phyloP scores from a whole-genome alignment of 805 yeast species.

The Schwanniomyces sp. region DNA sequence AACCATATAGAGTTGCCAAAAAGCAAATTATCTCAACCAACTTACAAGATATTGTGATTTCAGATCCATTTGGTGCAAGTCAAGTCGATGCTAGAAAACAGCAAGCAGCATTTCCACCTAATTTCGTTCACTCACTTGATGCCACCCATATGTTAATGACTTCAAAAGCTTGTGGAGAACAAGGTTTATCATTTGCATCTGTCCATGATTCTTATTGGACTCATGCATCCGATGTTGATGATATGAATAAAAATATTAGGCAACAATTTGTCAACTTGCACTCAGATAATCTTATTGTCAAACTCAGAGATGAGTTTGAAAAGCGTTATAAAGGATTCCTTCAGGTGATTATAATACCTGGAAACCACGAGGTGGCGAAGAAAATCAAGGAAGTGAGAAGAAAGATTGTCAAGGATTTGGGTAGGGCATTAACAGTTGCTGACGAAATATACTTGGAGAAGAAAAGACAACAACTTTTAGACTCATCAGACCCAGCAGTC shows the following conservation, averaged over 20 bases:
- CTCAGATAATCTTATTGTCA: constrained; percentile 65
- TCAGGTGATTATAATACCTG: constrained; percentile 56
- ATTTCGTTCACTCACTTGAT: constrained; percentile 90
- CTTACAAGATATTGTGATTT: constrained; percentile 80
- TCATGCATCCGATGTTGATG: constrained; percentile 80
- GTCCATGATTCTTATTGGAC: constrained; percentile 99
- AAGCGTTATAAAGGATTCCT: constrained; percentile 73
- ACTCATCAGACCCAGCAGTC: constrained; percentile 50
- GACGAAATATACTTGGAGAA: constrained; percentile 78
- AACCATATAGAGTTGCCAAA: constrained; percentile 80
- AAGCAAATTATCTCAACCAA: constrained; percentile 73
- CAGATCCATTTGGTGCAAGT: constrained; percentile 82
- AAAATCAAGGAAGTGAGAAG: constrained; percentile 51
- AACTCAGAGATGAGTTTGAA: constrained; percentile 76
- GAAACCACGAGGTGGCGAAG: constrained; percentile 49
- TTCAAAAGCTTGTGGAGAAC: constrained; percentile 71
- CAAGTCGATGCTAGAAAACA: constrained; percentile 89
- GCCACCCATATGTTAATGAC: constrained; percentile 96
- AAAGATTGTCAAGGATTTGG: constrained; percentile 47
- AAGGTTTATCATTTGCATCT: constrained; percentile 76
- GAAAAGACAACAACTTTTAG: constrained; percentile 54
- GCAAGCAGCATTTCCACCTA: constrained; percentile 92
- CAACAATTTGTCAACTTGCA: constrained; percentile 80
- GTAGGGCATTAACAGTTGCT: constrained; percentile 57
- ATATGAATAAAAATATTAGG: constrained; percentile 69